Percentiles rank a stretch among this genome's conserved stretches.
Evolutionary conservation across 2,329 filamentous ascomycete species (phyloP).

Genomic region (Pyrenophora teres): DNA sequence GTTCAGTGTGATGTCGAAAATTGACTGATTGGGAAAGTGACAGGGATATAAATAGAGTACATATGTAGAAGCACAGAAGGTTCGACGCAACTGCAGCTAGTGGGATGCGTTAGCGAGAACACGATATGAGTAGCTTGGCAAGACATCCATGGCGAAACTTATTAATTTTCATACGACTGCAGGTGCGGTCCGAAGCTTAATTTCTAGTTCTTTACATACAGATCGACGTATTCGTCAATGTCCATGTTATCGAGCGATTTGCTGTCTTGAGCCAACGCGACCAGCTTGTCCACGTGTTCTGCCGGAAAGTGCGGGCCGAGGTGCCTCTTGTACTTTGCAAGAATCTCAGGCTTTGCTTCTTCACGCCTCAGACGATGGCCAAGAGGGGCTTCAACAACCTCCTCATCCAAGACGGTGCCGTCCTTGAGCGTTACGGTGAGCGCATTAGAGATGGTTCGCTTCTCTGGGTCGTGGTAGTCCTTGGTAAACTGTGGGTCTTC

Average conservation of each 20-base stretch:
- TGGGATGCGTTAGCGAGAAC: slow-evolving; percentile 19
- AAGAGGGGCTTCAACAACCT: slow-evolving; percentile 90
- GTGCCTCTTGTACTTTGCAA: slow-evolving; percentile 95
- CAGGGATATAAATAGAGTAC: slow-evolving; percentile 17
- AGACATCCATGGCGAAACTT: slow-evolving; percentile 10
- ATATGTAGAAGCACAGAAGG: slow-evolving; percentile 7
- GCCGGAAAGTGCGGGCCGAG: slow-evolving; percentile 80
- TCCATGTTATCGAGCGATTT: slow-evolving; percentile 78
- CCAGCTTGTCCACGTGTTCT: slow-evolving; percentile 77
- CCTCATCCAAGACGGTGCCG: slow-evolving; percentile 87
- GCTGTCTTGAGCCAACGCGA: slow-evolving; percentile 76
- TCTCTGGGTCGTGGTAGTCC: slow-evolving; percentile 92
- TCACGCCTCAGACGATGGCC: slow-evolving; percentile 89
- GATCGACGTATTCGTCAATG: slow-evolving; percentile 91
- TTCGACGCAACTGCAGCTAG: slow-evolving; percentile 7
- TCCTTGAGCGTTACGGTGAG: slow-evolving; percentile 94
- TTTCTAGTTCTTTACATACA: slow-evolving; percentile 66
- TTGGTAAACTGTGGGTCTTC: slow-evolving; percentile 93
- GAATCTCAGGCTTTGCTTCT: slow-evolving; percentile 96
- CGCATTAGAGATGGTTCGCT: slow-evolving; percentile 96
- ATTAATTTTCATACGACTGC: slow-evolving; percentile 33
- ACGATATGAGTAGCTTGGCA: slow-evolving; percentile 14
- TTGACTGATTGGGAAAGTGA: slow-evolving; percentile 7
- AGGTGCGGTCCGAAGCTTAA: slow-evolving; percentile 3
- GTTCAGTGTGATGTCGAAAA: slow-evolving; percentile 7